phyloP scores from a whole-genome alignment of 441 rosid species.

The Bruguiera hainesii region DNA sequence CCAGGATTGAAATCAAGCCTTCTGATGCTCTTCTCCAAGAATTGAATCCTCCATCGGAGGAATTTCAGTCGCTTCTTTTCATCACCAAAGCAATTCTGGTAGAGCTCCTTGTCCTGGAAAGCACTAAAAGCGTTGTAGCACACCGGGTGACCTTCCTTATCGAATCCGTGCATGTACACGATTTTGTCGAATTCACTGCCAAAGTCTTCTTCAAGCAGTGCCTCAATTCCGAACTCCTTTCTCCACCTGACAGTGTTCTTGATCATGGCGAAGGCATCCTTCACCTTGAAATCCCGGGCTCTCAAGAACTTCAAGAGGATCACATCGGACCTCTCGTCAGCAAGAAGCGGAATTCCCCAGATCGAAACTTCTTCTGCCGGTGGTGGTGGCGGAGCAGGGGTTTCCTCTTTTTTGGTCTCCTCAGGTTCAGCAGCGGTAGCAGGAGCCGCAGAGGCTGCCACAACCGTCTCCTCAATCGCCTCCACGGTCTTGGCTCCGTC shows the following conservation, averaged over 20 bases:
- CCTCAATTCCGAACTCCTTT: slow-evolving; percentile 65
- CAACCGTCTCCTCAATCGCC: slow-evolving; percentile 58
- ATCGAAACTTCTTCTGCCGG: slow-evolving; percentile 51
- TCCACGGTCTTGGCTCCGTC: slow-evolving; percentile 62
- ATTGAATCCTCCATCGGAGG: slow-evolving; percentile 80
- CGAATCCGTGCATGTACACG: slow-evolving; percentile 77
- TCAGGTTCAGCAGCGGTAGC: slow-evolving; percentile 18
- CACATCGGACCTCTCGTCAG: slow-evolving; percentile 67
- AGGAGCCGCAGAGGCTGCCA: slow-evolving; percentile 40
- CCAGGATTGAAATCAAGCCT: slow-evolving; percentile 65
- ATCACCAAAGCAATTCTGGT: slow-evolving; percentile 59
- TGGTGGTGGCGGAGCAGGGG: slow-evolving; percentile 25
- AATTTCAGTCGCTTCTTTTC: slow-evolving; percentile 70
- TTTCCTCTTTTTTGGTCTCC: slow-evolving; percentile 37
- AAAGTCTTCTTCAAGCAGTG: slow-evolving; percentile 66
- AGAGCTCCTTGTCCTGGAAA: slow-evolving; percentile 71
- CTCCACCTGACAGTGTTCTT: slow-evolving; percentile 80
- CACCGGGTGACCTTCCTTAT: slow-evolving; percentile 73
- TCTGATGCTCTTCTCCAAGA: slow-evolving; percentile 76
- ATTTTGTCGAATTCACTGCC: slow-evolving; percentile 67
- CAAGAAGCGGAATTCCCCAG: slow-evolving; percentile 76
- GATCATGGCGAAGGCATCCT: slow-evolving; percentile 72
- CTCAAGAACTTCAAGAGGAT: slow-evolving; percentile 73
- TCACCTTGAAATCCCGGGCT: slow-evolving; percentile 84
- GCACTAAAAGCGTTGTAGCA: slow-evolving; percentile 86